These are phyloP conservation scores for Penicillium concentricum DNA, from an alignment of 2,329 filamentous ascomycete genomes.

Conservation along the genomic window DNA sequence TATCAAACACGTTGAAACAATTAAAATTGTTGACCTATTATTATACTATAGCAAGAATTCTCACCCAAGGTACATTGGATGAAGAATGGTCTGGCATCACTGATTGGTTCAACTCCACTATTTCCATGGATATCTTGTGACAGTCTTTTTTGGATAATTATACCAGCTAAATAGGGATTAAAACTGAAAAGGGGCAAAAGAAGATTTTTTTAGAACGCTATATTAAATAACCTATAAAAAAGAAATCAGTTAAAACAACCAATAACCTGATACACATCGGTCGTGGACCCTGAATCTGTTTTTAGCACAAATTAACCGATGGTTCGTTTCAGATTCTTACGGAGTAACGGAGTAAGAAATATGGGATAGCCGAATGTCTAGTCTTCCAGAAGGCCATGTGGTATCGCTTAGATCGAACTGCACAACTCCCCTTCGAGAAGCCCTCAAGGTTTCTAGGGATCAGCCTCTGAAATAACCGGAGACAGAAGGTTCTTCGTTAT, in stretches of 20 bases:
- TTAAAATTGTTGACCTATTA: conserved; percentile 13
- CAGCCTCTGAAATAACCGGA: conserved; percentile 19
- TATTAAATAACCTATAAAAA: not conserved
- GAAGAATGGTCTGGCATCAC: not conserved
- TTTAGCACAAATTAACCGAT: conserved; percentile 24
- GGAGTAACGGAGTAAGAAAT: not conserved
- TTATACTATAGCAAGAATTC: not conserved
- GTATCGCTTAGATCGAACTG: conserved; percentile 1
- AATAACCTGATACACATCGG: conserved; percentile 16
- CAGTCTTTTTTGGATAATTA: not conserved
- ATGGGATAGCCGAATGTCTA: conserved; percentile 2
- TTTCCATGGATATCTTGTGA: not conserved
- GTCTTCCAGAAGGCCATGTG: conserved; percentile 9
- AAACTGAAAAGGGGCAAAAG: conserved; percentile 14
- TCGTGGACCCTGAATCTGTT: conserved; percentile 30
- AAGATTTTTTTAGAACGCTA: not conserved
- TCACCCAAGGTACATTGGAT: conserved; percentile 12
- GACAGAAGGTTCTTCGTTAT: conserved; percentile 22
- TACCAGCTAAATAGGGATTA: conserved; percentile 13
- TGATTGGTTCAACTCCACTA: not conserved
- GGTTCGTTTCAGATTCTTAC: conserved; percentile 18
- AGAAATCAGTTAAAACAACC: conserved; percentile 8
- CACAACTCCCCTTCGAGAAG: conserved; percentile 18
- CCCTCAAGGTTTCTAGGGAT: conserved; percentile 19
- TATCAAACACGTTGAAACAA: conserved; percentile 2